Conservation (phyloP, 2,329 filamentous ascomycete species). For the Cladosporium phlei region DNA sequence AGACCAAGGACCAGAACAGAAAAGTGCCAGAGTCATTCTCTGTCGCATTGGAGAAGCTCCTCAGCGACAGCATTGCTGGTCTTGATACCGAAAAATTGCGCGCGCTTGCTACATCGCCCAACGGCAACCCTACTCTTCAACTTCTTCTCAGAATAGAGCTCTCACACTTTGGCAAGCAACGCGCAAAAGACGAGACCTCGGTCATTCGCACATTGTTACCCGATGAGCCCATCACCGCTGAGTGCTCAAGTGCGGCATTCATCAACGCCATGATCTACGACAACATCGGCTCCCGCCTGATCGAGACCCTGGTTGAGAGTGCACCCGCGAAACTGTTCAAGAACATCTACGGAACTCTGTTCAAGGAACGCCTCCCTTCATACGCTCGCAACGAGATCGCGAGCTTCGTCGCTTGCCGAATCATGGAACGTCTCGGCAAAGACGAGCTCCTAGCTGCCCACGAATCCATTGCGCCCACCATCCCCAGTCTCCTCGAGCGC, state of each 20-base stretch:
- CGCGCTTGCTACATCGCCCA: conserved; percentile 79
- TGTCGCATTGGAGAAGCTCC: conserved; percentile 73
- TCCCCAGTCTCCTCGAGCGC: conserved; percentile 68
- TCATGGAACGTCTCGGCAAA: conserved; percentile 77
- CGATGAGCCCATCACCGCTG: conserved; percentile 69
- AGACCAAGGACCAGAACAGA: conserved; percentile 32
- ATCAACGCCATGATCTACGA: conserved; percentile 86
- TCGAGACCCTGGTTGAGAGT: conserved; percentile 78
- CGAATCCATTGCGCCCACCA: conserved; percentile 65
- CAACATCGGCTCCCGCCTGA: conserved; percentile 77
- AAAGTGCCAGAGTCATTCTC: conserved; percentile 75
- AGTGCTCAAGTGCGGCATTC: conserved; percentile 70
- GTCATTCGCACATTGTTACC: conserved; percentile 75
- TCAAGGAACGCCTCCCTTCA: conserved; percentile 73
- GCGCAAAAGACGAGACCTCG: conserved; percentile 59
- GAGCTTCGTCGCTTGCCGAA: conserved; percentile 76
- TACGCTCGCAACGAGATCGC: conserved; percentile 87
- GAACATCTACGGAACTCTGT: conserved; percentile 71
- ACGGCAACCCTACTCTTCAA: conserved; percentile 90
- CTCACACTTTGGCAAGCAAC: conserved; percentile 63
- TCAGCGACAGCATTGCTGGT: conserved; percentile 66
- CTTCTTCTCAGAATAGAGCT: conserved; percentile 84
- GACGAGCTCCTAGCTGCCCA: conserved; percentile 76
- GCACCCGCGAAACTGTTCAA: conserved; percentile 89
- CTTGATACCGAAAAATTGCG: conserved; percentile 77